Evolutionary conservation across 208 protist genomes (phyloP).

Genomic region (Leishmania braziliensis): DNA sequence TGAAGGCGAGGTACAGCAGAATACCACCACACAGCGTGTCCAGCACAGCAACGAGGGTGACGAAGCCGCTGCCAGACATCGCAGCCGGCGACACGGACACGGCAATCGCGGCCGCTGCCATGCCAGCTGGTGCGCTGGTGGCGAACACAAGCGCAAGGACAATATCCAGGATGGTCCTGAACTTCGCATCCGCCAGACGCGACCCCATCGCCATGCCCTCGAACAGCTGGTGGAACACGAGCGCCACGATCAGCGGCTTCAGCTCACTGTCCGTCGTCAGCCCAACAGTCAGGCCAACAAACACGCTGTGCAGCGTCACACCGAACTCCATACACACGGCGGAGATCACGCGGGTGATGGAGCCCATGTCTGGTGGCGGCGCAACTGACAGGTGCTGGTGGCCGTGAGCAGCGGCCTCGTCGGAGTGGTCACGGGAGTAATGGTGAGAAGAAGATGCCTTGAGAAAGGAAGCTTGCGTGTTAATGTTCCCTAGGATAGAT

Average conservation of each 20-base stretch:
- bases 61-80: slow-evolving; percentile 43
- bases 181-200: slow-evolving; percentile 55
- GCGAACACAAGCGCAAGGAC: slow-evolving; percentile 45
- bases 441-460: background rate
- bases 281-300: slow-evolving; percentile 64
- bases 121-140: slow-evolving; percentile 51
- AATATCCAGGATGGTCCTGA: slow-evolving; percentile 39
- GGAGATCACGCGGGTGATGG: slow-evolving; percentile 34
- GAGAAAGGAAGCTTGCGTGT: background rate
- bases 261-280: slow-evolving; percentile 48
- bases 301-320: slow-evolving; percentile 75
- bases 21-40: slow-evolving; percentile 70
- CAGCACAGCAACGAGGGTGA: slow-evolving; percentile 45
- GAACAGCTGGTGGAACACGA: slow-evolving; percentile 77
- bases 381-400: slow-evolving; percentile 35
- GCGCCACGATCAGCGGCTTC: slow-evolving; percentile 51
- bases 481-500: background rate
- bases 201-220: slow-evolving; percentile 74
- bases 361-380: slow-evolving; percentile 24
- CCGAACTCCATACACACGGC: slow-evolving; percentile 73
- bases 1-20: slow-evolving; percentile 74
- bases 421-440: background rate
- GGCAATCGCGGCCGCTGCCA: slow-evolving; percentile 30
- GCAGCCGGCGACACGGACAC: slow-evolving; percentile 33
- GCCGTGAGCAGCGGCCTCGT: background rate